These are phyloP conservation scores for Cyamopsis tetragonoloba DNA, from an alignment of 306 rosid species.

Conservation along the genomic window DNA sequence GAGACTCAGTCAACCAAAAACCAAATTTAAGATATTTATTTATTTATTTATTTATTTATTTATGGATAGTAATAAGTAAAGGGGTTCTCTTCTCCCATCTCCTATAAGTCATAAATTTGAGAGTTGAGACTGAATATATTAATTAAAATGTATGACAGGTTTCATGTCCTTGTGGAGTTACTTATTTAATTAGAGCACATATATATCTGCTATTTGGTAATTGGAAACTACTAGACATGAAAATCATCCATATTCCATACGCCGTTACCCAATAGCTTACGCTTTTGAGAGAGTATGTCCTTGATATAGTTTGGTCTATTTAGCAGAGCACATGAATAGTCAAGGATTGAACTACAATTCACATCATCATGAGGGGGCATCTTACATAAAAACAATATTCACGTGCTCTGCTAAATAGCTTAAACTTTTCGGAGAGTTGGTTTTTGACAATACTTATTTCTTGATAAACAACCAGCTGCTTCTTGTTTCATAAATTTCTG, in stretches of 20 bases:
- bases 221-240: not conserved
- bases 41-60: no score
- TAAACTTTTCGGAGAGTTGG: not conserved
- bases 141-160: not conserved
- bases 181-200: not conserved
- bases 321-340: no score
- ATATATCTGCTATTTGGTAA: not conserved
- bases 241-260: not conserved
- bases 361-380: no score
- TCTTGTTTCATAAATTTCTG: not conserved
- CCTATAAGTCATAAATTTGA: not conserved
- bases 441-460: not conserved
- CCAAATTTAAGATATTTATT: no score
- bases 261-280: not conserved
- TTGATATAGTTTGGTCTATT: not conserved
- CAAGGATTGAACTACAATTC: no score
- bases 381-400: not conserved
- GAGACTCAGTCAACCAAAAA: no score
- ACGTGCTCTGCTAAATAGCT: not conserved
- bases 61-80: no score
- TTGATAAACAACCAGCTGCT: not conserved
- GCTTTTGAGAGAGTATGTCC: not conserved
- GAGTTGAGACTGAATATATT: not conserved
- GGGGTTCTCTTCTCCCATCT: not conserved
- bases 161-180: not conserved